Evolutionary conservation across 2,329 filamentous ascomycete species (phyloP).

Genomic region (Hypoxylon rubiginosum): DNA sequence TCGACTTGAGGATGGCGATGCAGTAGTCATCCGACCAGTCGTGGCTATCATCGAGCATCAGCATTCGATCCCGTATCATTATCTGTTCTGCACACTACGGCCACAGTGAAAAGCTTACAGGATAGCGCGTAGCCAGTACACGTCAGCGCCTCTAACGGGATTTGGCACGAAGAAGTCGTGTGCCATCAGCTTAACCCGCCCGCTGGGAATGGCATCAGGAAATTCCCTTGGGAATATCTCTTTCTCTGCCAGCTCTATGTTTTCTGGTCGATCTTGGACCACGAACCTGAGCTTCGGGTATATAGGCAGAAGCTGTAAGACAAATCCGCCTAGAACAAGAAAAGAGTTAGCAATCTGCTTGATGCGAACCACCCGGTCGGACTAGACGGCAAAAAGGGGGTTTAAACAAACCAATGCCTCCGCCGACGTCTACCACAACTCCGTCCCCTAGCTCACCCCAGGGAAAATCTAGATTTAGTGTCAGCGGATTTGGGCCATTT

Average conservation of each 20-base stretch:
- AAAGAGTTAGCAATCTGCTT: neutral
- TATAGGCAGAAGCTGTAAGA: neutral
- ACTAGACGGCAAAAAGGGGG: neutral
- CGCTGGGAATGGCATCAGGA: neutral
- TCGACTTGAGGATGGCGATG: neutral
- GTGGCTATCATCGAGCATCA: neutral
- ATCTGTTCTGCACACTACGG: too few relatives aligned
- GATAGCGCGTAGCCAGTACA: neutral
- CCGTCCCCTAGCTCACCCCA: neutral
- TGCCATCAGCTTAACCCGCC: neutral
- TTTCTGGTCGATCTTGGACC: neutral
- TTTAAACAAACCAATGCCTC: neutral
- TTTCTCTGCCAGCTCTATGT: neutral
- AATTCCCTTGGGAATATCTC: neutral
- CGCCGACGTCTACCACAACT: neutral
- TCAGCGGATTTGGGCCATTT: neutral
- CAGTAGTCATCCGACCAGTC: neutral
- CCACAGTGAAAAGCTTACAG: neutral
- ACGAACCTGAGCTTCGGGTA: neutral
- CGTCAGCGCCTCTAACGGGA: neutral
- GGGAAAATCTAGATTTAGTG: neutral
- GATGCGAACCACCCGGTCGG: too few relatives aligned
- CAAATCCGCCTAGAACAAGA: neutral
- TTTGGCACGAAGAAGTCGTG: neutral
- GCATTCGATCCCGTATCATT: neutral